Evolutionary conservation across 139 green algal species (phyloP).

Genomic region (Coelastrella sp.): DNA sequence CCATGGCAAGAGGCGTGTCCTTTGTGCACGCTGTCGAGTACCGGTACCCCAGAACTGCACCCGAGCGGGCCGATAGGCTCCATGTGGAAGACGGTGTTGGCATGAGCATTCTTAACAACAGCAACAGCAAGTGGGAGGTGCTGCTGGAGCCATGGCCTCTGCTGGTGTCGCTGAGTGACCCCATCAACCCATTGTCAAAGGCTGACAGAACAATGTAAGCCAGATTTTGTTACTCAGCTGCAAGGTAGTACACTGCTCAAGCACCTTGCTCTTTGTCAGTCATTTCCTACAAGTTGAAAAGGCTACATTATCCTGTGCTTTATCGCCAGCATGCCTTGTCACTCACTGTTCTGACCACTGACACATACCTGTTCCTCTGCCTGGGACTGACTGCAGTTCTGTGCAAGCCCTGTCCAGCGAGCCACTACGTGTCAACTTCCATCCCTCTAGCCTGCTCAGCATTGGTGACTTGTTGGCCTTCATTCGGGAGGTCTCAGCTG

Average conservation of each 20-base stretch:
- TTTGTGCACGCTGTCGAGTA: conserved; percentile 47
- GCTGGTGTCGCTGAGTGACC: conserved; percentile 54
- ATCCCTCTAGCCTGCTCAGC: conserved; percentile 82
- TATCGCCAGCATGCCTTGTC: too few relatives aligned
- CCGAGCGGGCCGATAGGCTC: conserved; percentile 52
- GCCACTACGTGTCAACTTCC: conserved; percentile 81
- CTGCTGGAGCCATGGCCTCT: conserved; percentile 79
- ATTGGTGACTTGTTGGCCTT: conserved; percentile 82
- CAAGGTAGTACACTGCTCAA: too few relatives aligned
- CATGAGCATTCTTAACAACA: conserved; percentile 85
- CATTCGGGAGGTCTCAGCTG: conserved; percentile 34
- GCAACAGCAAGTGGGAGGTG: conserved; percentile 81
- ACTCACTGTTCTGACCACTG: too few relatives aligned
- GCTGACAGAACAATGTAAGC: conserved; percentile 60
- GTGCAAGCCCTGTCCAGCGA: conserved; percentile 72
- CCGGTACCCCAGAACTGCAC: conserved; percentile 18
- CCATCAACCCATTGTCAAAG: conserved; percentile 72
- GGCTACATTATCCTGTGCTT: too few relatives aligned
- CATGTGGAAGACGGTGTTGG: conserved; percentile 47
- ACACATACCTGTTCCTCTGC: too few relatives aligned
- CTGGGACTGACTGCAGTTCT: conserved; percentile 62
- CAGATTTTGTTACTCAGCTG: too few relatives aligned
- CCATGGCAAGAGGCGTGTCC: conserved; percentile 46
- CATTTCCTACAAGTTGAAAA: too few relatives aligned
- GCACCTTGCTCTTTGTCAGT: too few relatives aligned